These are phyloP conservation scores for Globisporangium carolinianum DNA, from an alignment of 352 stramenopile species.

Conservation along the genomic window DNA sequence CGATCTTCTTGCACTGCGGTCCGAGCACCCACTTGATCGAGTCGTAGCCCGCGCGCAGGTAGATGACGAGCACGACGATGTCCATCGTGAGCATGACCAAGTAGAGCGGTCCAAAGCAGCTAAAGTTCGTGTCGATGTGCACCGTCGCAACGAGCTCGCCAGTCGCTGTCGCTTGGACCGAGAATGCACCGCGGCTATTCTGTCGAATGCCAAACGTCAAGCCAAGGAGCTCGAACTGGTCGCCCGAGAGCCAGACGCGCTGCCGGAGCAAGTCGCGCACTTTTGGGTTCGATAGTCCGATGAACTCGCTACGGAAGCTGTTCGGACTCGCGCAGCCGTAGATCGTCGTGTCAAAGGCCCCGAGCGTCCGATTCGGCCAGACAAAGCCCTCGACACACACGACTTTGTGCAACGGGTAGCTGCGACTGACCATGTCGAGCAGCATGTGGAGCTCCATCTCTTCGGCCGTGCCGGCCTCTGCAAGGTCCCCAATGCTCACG, in stretches of 20 bases:
- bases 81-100: constrained; percentile 19
- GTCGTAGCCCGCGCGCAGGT: constrained; percentile 10
- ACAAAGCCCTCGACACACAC: constrained; percentile 17
- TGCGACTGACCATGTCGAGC: constrained; percentile 17
- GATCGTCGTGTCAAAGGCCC: constrained; percentile 10
- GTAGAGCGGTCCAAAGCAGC: constrained; percentile 16
- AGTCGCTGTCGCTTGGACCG: background rate
- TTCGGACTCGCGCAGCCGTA: constrained; percentile 21
- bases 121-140: constrained; percentile 14
- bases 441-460: constrained; percentile 14
- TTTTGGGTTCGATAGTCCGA: constrained; percentile 12
- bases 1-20: constrained; percentile 6
- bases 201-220: constrained; percentile 15
- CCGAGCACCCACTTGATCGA: constrained; percentile 10
- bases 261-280: constrained; percentile 11
- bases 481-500: constrained; percentile 1
- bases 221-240: constrained; percentile 13
- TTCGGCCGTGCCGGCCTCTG: constrained; percentile 5
- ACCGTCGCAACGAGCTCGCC: background rate
- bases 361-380: constrained; percentile 12
- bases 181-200: constrained; percentile 12
- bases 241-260: constrained; percentile 14
- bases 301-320: constrained; percentile 13
- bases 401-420: constrained; percentile 15
- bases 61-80: constrained; percentile 10